A percentile compares a stretch with the other conserved stretches of the same genome.
phyloP scores from a whole-genome alignment of 805 yeast species.

The Candida easanensis region DNA sequence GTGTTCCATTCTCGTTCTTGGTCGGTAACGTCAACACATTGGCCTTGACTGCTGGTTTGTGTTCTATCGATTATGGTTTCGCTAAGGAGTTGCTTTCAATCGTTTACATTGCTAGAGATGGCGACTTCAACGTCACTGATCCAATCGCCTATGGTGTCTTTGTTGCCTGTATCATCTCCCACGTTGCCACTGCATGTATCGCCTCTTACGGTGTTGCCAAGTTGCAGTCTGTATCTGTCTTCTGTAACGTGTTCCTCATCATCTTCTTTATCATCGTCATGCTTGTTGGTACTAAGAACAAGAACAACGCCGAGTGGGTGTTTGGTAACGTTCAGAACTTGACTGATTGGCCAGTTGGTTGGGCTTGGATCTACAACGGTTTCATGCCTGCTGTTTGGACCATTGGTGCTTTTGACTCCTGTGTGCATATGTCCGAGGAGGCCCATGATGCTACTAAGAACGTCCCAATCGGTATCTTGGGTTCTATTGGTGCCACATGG shows the following conservation, averaged over 20 bases:
- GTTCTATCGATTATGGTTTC: constrained; percentile 65
- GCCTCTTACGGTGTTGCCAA: constrained; percentile 52
- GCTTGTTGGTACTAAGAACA: too few species aligned
- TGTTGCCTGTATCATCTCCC: constrained; percentile 51
- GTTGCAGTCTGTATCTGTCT: constrained; percentile 54
- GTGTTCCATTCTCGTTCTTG: constrained; percentile 51
- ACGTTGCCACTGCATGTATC: constrained; percentile 37
- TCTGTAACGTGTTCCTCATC: constrained; percentile 45
- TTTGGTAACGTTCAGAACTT: constrained; percentile 43
- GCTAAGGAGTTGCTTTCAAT: constrained; percentile 54
- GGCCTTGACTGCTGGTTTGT: constrained; percentile 59
- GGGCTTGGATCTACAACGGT: constrained; percentile 48
- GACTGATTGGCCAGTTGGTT: constrained; percentile 61
- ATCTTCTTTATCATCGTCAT: too few species aligned
- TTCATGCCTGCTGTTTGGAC: constrained; percentile 76
- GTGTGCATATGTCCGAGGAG: constrained; percentile 74
- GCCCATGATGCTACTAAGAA: constrained; percentile 59
- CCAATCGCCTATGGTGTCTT: constrained; percentile 62
- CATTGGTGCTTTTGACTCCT: constrained; percentile 69
- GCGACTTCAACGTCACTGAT: constrained; percentile 46
- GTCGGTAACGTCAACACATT: constrained; percentile 67
- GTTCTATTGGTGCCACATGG: constrained; percentile 56
- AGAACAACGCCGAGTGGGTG: too few species aligned
- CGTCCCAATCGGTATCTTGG: constrained; percentile 63
- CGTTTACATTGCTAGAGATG: constrained; percentile 32